Percentiles rank a stretch among this genome's conserved stretches.
phyloP scores from a whole-genome alignment of 164 flowering plant species.

The Cinnamomum micranthum region DNA sequence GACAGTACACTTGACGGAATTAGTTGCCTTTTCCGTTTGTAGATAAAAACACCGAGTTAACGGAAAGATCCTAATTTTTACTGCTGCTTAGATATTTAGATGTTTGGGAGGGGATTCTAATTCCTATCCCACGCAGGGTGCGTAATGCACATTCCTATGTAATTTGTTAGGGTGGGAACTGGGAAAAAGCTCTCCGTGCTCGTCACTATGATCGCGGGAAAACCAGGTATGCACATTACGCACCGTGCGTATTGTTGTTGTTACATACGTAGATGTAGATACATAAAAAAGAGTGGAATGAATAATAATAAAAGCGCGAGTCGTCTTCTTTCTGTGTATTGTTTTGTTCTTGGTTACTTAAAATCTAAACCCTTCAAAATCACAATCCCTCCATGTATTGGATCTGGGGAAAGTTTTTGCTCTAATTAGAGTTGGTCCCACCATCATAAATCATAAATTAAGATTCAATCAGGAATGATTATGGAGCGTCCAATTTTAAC shows the following conservation, averaged over 20 bases:
- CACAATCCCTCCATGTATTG: no score
- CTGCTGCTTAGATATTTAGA: background rate
- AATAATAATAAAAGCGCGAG: background rate
- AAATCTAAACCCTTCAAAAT: no score
- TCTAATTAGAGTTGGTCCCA: no score
- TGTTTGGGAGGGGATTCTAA: background rate
- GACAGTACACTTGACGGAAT: conserved; percentile 7
- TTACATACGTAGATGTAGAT: background rate
- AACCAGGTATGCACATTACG: background rate
- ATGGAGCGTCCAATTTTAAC: no score
- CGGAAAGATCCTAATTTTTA: background rate
- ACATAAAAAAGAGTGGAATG: background rate
- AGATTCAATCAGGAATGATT: no score
- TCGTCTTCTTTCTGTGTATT: background rate
- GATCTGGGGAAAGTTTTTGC: no score
- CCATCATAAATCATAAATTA: no score
- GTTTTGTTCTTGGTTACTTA: no score
- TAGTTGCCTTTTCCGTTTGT: background rate
- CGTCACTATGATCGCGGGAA: background rate
- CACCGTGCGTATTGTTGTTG: background rate
- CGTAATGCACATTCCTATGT: background rate
- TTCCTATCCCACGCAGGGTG: background rate
- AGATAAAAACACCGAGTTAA: conserved; percentile 7
- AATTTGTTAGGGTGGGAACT: background rate
- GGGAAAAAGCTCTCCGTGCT: background rate